Conservation (phyloP, 2,329 filamentous ascomycete genomes). For the Raffaelea ambrosiae region DNA sequence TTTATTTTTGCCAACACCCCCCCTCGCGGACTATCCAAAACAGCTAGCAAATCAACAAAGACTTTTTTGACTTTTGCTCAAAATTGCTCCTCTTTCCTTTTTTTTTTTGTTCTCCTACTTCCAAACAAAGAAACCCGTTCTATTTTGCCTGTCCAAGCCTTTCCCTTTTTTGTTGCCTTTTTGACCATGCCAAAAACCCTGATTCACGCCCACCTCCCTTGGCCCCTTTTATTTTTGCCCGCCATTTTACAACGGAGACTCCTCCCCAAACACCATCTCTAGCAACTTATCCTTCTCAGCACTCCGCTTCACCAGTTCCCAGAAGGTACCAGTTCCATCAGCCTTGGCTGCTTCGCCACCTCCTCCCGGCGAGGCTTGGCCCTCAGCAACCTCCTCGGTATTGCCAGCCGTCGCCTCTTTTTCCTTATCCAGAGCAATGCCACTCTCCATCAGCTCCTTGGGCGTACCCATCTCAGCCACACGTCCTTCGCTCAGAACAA, state of each 20-base stretch:
- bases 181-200: background rate
- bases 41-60: too few relatives aligned
- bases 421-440: conserved; percentile 18
- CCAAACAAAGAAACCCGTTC: background rate
- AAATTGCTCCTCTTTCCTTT: too few relatives aligned
- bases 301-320: conserved; percentile 2
- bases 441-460: conserved; percentile 28
- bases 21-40: too few relatives aligned
- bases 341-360: conserved; percentile 18
- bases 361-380: conserved; percentile 3
- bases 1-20: too few relatives aligned
- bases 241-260: background rate
- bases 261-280: background rate
- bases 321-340: conserved; percentile 18
- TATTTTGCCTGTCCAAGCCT: background rate
- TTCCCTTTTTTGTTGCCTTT: background rate
- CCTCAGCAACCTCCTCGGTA: too few relatives aligned
- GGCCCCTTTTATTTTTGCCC: background rate
- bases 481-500: conserved; percentile 38
- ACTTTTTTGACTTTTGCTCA: too few relatives aligned
- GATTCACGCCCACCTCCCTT: too few relatives aligned
- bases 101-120: background rate
- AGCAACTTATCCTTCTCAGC: background rate
- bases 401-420: conserved; percentile 1
- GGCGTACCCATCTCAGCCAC: conserved; percentile 34